A percentile compares a stretch with the other conserved stretches of the same genome.
Evolutionary conservation across 2,329 filamentous ascomycete genomes (phyloP).

Genomic region (Akanthomyces uredinophilus): DNA sequence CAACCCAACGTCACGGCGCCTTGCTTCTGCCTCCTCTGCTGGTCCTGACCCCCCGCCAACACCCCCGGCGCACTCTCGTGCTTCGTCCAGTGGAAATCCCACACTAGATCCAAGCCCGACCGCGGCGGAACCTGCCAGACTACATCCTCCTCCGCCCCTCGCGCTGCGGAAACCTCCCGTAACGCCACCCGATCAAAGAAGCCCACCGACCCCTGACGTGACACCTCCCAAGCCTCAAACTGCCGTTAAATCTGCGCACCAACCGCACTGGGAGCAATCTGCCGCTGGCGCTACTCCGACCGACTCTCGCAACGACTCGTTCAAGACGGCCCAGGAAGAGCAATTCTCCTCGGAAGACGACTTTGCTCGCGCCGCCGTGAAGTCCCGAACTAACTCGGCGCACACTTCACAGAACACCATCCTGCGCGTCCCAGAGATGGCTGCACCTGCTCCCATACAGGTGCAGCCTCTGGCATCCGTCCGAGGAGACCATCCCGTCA

Average conservation of each 20-base stretch:
- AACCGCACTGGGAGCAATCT: constrained; percentile 42
- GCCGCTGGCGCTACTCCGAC: constrained; percentile 50
- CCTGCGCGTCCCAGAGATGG: constrained; percentile 30
- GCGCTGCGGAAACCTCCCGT: constrained; percentile 39
- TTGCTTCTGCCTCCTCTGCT: constrained; percentile 25
- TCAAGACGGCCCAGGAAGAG: constrained; percentile 65
- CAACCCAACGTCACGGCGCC: constrained; percentile 38
- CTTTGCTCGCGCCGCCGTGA: constrained; percentile 38
- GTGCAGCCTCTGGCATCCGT: constrained; percentile 36
- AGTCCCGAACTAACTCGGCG: constrained; percentile 34
- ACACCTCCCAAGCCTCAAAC: constrained; percentile 58
- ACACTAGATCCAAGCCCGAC: constrained; percentile 38
- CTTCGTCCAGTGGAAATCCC: constrained; percentile 48
- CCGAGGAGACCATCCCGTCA: constrained; percentile 25
- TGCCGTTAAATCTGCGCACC: constrained; percentile 42
- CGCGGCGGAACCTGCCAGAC: constrained; percentile 35
- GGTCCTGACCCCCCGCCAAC: constrained; percentile 56
- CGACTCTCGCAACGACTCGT: constrained; percentile 64
- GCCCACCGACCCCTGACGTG: constrained; percentile 69
- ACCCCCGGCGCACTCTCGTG: constrained; percentile 55
- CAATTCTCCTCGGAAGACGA: constrained; percentile 59
- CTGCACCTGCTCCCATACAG: constrained; percentile 35
- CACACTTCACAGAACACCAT: constrained; percentile 42
- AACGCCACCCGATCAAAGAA: constrained; percentile 61
- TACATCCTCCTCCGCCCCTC: constrained; percentile 25